A percentile compares a stretch with the other conserved stretches of the same genome.
Evolutionary conservation across 768 basidiomycete genomes (phyloP).

Genomic region (Lactarius sp.): DNA sequence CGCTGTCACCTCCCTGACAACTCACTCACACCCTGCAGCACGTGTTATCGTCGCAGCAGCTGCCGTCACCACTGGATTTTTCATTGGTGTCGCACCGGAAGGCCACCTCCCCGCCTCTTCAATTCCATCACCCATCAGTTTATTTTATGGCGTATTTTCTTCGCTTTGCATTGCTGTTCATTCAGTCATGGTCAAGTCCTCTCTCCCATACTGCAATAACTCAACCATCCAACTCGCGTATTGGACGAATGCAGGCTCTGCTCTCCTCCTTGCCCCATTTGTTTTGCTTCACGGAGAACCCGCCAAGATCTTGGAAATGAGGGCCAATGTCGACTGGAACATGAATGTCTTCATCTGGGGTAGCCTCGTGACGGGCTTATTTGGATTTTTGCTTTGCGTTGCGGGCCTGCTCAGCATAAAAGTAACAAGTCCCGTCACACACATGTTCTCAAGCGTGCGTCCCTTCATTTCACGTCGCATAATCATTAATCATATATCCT

Average conservation of each 20-base stretch:
- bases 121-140: conserved; percentile 50
- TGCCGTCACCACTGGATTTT: conserved; percentile 70
- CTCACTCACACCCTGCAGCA: conserved; percentile 47
- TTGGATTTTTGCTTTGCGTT: conserved; percentile 76
- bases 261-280: conserved; percentile 57
- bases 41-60: conserved; percentile 55
- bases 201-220: conserved; percentile 62
- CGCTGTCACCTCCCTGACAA: conserved; percentile 57
- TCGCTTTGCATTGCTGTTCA: conserved; percentile 74
- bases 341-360: conserved; percentile 57
- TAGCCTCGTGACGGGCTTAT: conserved; percentile 62
- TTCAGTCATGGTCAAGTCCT: conserved; percentile 68
- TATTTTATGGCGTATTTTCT: conserved; percentile 66
- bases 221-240: conserved; percentile 71
- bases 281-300: conserved; percentile 55
- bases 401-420: conserved; percentile 78
- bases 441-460: conserved; percentile 78
- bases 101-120: conserved; percentile 38
- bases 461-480: background rate
- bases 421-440: conserved; percentile 77
- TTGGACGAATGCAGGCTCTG: conserved; percentile 73
- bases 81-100: conserved; percentile 66
- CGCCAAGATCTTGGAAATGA: conserved; percentile 37
- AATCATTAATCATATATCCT: background rate
- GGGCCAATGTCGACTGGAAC: conserved; percentile 43